These are phyloP conservation scores for Kodamaea sagamina DNA, from an alignment of 805 yeast genomes.

Conservation along the genomic window DNA sequence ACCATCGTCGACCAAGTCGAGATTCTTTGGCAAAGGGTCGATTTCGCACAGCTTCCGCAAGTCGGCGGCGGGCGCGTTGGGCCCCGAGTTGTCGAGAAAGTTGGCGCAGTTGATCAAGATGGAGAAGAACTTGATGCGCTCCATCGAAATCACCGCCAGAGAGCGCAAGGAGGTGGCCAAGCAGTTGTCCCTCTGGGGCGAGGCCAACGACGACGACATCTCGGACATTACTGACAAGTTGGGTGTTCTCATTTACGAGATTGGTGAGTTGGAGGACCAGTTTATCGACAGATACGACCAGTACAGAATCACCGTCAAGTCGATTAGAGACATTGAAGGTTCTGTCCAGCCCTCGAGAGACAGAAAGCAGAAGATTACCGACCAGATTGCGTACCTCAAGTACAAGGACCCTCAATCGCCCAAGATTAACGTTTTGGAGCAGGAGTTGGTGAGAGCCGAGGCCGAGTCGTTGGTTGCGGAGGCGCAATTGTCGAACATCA, in stretches of 20 bases:
- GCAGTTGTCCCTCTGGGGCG: slow-evolving; percentile 98
- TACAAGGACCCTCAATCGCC: slow-evolving; percentile 98
- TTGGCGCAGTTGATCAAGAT: slow-evolving; percentile 89
- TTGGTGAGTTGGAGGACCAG: slow-evolving; percentile 97
- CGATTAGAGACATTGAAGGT: slow-evolving; percentile 94
- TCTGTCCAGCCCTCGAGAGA: slow-evolving; percentile 98
- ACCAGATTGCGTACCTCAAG: slow-evolving; percentile 95
- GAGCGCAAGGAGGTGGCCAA: slow-evolving; percentile 97
- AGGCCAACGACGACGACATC: slow-evolving; percentile 95
- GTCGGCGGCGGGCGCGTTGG: slow-evolving; percentile 85
- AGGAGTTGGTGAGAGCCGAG: slow-evolving; percentile 98
- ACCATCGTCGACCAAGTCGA: slow-evolving; percentile 68
- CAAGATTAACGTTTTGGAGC: slow-evolving; percentile 92
- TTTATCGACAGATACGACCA: slow-evolving; percentile 98
- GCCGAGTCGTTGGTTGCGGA: slow-evolving; percentile 99
- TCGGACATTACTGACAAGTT: slow-evolving; percentile 96
- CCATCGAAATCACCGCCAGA: slow-evolving; percentile 87
- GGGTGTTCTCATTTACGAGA: slow-evolving; percentile 92
- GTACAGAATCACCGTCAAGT: slow-evolving; percentile 93
- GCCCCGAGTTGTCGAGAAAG: slow-evolving; percentile 93
- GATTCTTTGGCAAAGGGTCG: slow-evolving; percentile 75
- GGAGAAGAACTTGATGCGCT: slow-evolving; percentile 94
- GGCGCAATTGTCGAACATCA: slow-evolving; percentile 96
- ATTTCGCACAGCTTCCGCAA: slow-evolving; percentile 73
- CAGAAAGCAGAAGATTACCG: slow-evolving; percentile 96